A percentile compares a stretch with the other conserved stretches of the same genome.
Conservation (phyloP, 257 asterid genomes). For the Anisodus acutangulus region DNA sequence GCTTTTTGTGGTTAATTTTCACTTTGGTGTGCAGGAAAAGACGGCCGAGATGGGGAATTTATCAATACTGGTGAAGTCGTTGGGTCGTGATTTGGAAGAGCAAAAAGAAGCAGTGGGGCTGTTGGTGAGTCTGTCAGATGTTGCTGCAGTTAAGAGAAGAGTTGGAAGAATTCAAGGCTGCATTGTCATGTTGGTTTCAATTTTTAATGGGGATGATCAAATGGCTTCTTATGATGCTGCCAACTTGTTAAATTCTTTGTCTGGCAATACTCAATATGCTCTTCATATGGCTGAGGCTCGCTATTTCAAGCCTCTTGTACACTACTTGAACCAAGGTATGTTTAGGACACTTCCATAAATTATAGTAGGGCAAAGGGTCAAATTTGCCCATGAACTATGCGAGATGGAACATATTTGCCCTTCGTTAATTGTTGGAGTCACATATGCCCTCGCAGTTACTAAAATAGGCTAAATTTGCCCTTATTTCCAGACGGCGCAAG, state of each 20-base stretch:
- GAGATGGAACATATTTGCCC: too few species aligned
- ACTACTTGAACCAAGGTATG: slow-evolving; percentile 69
- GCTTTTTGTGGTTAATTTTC: background rate
- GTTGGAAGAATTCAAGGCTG: slow-evolving; percentile 79
- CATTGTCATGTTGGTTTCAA: slow-evolving; percentile 74
- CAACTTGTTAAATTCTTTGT: slow-evolving; percentile 57
- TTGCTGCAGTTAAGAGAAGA: slow-evolving; percentile 54
- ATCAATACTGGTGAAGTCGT: slow-evolving; percentile 63
- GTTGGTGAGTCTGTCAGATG: slow-evolving; percentile 52
- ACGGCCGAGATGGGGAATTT: slow-evolving; percentile 63
- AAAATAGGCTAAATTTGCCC: too few species aligned
- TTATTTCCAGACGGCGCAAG: too few species aligned
- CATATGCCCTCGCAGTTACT: too few species aligned
- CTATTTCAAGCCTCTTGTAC: slow-evolving; percentile 79
- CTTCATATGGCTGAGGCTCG: slow-evolving; percentile 98
- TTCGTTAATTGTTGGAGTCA: too few species aligned
- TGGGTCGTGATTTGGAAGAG: slow-evolving; percentile 65
- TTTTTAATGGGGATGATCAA: slow-evolving; percentile 60
- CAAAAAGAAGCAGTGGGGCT: slow-evolving; percentile 81
- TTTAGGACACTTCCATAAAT: background rate
- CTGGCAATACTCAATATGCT: slow-evolving; percentile 76
- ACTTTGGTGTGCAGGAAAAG: slow-evolving; percentile 62
- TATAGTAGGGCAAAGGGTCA: background rate
- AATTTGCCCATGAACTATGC: too few species aligned
- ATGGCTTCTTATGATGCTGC: slow-evolving; percentile 65